A percentile compares a stretch with the other conserved stretches of the same genome.
Evolutionary conservation across 345 rosid species (phyloP).

Genomic region (Ceriops decandra): DNA sequence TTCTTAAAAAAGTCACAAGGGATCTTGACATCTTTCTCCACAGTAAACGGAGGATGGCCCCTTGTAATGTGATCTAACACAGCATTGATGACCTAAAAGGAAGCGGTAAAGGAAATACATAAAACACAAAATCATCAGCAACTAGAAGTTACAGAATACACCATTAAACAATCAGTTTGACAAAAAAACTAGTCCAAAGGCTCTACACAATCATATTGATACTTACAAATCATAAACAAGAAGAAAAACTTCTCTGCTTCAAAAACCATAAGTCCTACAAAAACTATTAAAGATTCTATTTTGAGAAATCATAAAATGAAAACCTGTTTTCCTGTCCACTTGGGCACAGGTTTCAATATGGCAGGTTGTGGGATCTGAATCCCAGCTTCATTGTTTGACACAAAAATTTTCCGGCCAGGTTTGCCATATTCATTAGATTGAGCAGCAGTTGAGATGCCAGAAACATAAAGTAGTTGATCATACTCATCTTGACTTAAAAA

Average conservation of each 20-base stretch:
- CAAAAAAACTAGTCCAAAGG: conserved; percentile 1
- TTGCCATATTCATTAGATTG: conserved; percentile 40
- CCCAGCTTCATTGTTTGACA: conserved; percentile 49
- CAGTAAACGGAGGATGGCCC: conserved; percentile 73
- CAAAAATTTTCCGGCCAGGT: conserved; percentile 60
- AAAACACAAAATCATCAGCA: conserved; percentile 4
- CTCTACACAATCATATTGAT: neutral
- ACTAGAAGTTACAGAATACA: neutral
- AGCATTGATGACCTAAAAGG: conserved; percentile 61
- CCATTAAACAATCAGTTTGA: neutral
- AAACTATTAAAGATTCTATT: neutral
- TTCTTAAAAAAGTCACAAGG: conserved; percentile 68
- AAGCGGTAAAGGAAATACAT: conserved; percentile 4
- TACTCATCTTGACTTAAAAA: conserved; percentile 66
- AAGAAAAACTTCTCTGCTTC: neutral
- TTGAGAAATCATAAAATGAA: conserved; percentile 3
- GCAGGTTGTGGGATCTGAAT: conserved; percentile 50
- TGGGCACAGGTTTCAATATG: conserved; percentile 78
- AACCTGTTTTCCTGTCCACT: conserved; percentile 99
- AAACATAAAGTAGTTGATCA: conserved; percentile 76
- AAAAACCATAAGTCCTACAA: neutral
- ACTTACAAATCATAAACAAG: neutral
- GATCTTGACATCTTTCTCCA: conserved; percentile 71
- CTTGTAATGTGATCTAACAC: conserved; percentile 64
- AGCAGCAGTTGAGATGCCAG: conserved; percentile 58